Evolutionary conservation across 2,329 filamentous ascomycete species (phyloP), one percentile per base, ranked within the genome.

Genomic region (Venturia aucupariae): DNA sequence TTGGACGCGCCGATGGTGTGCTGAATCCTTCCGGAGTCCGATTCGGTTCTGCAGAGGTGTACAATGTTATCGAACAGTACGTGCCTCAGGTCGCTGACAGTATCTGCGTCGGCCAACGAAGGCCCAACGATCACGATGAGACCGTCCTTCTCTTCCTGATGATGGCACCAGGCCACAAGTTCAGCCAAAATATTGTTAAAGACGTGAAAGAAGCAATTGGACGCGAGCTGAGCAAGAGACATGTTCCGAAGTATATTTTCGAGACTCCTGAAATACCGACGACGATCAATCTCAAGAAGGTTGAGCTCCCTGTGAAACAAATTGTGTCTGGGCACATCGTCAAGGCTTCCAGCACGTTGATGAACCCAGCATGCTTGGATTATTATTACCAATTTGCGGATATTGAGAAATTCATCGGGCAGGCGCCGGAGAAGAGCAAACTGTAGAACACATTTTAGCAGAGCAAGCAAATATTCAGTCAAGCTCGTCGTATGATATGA

Each of bases 231-330:
- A 90, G 86, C 51, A 86, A 86, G 72, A 78, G 90, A 63, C 90
- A 93, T 76, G 87, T 93, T 17, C 90, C 90, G 1, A 86, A 80
- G 72, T 91, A 86, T 72, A 81, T 94, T 24, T 93, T 93, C 72
- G 86, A 91, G 77, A 90, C 89, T 7, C 86, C 86, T 22, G 90
- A 90, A 69, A 92, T 94, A 72, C 90, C 90, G 86, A 89, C 86
- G 0, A 94, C 90, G 0, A 86, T 94, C 67, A 94, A 93, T 72
- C 75, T 90, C 61, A 94, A 94, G 74, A 94, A 94, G 74, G 90
- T 94, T 4, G 90, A 94, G 73, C 70, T 94, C 62, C 90, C 90
- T 0, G 88, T 94, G 38, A 94, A 94, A 77, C 87, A 90, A 71
- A 94, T 94, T 67, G 86, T 94, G 0, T 90, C 84, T 0, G 90